A percentile compares a stretch with the other conserved stretches of the same genome.
phyloP scores from a whole-genome alignment of 2,329 filamentous ascomycete genomes.

The Colletotrichum shisoi region DNA sequence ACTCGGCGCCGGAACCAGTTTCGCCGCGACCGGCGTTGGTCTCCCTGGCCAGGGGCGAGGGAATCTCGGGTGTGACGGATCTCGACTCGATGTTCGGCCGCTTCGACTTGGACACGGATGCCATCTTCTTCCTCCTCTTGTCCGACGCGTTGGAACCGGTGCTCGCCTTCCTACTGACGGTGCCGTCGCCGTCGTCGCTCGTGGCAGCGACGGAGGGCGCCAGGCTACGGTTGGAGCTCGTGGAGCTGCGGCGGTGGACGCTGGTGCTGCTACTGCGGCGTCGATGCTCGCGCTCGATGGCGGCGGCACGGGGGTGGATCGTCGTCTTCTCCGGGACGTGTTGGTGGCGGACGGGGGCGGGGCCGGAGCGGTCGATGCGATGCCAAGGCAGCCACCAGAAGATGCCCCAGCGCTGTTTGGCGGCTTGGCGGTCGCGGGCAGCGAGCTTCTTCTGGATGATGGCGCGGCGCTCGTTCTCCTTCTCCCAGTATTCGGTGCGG shows the following conservation, averaged over 20 bases:
- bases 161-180: slow-evolving; percentile 55
- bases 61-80: slow-evolving; percentile 63
- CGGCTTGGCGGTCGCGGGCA: slow-evolving; percentile 71
- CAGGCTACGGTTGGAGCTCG: slow-evolving; percentile 59
- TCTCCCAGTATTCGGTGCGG: slow-evolving; percentile 93
- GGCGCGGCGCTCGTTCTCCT: slow-evolving; percentile 87
- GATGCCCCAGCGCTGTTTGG: slow-evolving; percentile 74
- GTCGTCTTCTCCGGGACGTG: slow-evolving; percentile 51
- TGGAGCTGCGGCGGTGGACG: slow-evolving; percentile 62
- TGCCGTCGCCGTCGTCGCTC: slow-evolving; percentile 49
- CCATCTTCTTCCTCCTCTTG: slow-evolving; percentile 60
- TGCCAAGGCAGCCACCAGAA: slow-evolving; percentile 86
- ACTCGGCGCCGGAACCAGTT: slow-evolving; percentile 25
- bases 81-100: slow-evolving; percentile 58
- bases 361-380: slow-evolving; percentile 47
- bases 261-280: slow-evolving; percentile 54
- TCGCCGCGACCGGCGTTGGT: slow-evolving; percentile 49
- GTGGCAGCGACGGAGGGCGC: slow-evolving; percentile 56
- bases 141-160: slow-evolving; percentile 58
- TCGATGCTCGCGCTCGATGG: slow-evolving; percentile 57
- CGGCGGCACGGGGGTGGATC: slow-evolving; percentile 52
- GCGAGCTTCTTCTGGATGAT: slow-evolving; percentile 75
- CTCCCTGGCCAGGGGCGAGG: slow-evolving; percentile 62
- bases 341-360: slow-evolving; percentile 43
- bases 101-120: slow-evolving; percentile 53